Base-by-base conservation (phyloP, 2,329 filamentous ascomycete genomes). In the Clonostachys rosea region DNA sequence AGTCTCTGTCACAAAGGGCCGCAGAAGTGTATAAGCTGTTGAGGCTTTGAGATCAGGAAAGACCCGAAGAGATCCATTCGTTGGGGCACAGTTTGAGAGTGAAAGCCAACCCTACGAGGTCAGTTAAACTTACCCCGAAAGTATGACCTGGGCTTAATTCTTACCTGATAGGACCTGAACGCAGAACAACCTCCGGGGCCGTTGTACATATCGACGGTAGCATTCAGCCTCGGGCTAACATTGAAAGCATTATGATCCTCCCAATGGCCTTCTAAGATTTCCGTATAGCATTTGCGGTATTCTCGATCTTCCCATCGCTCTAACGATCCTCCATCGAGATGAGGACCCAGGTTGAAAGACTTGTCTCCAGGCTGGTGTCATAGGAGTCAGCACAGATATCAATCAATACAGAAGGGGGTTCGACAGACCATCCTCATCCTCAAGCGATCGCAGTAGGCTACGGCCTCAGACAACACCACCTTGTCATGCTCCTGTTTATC, bases 231-330 rank as follows among this genome's bases (percentile, higher is more conserved):
- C 40, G 77, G 75, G 52, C 77, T 80, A 0, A 81, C 80, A 58
- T 92, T 86, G 78, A 84, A 95, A 0, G 88, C 79, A 55, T 95
- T 86, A 58, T 87, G 91, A 5, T 78, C 65, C 56, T 94, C 88
- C 88, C 89, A 94, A 2, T 75, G 65, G 0, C 89, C 90, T 20
- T 78, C 64, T 51, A 87, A 85, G 17, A 95, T 77, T 30, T 76
- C 68, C 46, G 83, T 75, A 63, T 92, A 95, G 8, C 81, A 70
- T 5, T 57, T 64, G 0, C 81, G 77, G 52, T 88, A 88, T 10
- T 83, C 83, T 2, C 75, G 64, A 20, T 73, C 72, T 59, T 87
- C 84, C 84, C 84, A 88, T 8, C 84, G 71, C 60, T 88, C 84
- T 4, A 86, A 74, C 33, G 79, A 83, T n/a, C 84, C 84, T 5